A percentile compares a stretch with the other conserved stretches of the same genome.
Evolutionary conservation across 2,329 filamentous ascomycete species (phyloP).

Genomic region (Waltergamsia citrina): DNA sequence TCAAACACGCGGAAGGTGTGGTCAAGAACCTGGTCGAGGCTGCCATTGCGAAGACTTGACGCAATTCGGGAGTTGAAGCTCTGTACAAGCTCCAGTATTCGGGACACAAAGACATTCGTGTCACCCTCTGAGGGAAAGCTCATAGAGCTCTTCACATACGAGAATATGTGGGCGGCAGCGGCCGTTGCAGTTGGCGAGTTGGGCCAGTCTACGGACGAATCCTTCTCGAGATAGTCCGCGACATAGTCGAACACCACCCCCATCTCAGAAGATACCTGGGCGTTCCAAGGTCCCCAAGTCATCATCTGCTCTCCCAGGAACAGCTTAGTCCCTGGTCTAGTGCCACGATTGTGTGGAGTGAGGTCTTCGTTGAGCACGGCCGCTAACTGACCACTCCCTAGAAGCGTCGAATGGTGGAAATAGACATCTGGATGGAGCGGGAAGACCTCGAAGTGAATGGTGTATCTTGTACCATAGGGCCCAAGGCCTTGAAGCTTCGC

Average conservation of each 20-base stretch:
- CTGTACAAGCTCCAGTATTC: slow-evolving; percentile 31
- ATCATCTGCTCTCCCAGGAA: slow-evolving; percentile 36
- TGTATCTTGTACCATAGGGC: slow-evolving; percentile 51
- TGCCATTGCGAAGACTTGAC: not conserved
- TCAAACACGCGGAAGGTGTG: slow-evolving; percentile 13
- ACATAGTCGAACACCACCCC: slow-evolving; percentile 53
- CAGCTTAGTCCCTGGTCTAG: slow-evolving; percentile 17
- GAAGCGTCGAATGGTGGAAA: slow-evolving; percentile 50
- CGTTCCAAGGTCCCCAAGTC: slow-evolving; percentile 47
- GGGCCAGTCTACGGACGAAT: not conserved
- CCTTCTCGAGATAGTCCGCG: slow-evolving; percentile 30
- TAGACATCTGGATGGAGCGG: slow-evolving; percentile 45
- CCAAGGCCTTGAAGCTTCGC: slow-evolving; percentile 40
- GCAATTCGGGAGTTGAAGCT: not conserved
- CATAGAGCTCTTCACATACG: slow-evolving; percentile 34
- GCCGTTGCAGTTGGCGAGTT: slow-evolving; percentile 10
- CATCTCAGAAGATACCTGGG: slow-evolving; percentile 49
- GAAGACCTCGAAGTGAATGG: slow-evolving; percentile 53
- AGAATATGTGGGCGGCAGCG: slow-evolving; percentile 34
- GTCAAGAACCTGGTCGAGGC: not conserved
- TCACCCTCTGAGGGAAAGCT: slow-evolving; percentile 23
- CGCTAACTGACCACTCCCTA: slow-evolving; percentile 43
- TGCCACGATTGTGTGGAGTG: too few relatives aligned
- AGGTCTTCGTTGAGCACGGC: slow-evolving; percentile 20
- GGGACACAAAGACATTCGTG: slow-evolving; percentile 29